Conservation (phyloP, 345 rosid species). For the Laguncularia racemosa region DNA sequence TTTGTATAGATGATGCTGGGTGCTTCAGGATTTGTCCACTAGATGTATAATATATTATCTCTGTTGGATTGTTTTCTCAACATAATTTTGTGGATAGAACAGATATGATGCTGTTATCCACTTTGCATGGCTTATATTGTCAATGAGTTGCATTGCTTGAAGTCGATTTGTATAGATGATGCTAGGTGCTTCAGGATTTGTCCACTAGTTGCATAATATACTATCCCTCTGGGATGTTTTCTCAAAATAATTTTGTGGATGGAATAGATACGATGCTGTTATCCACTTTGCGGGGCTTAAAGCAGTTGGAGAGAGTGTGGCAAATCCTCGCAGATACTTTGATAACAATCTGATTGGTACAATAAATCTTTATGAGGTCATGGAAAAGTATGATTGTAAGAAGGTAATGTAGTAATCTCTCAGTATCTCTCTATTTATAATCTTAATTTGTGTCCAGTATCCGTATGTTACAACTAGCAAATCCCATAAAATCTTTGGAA, state of each 20-base stretch:
- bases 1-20: too few species aligned
- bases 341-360: conserved; percentile 75
- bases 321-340: conserved; percentile 70
- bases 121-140: conserved; percentile 62
- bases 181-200: background rate
- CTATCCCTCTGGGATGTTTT: background rate
- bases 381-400: conserved; percentile 69
- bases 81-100: conserved; percentile 9
- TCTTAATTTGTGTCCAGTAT: background rate
- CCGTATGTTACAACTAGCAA: background rate
- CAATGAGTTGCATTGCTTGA: background rate
- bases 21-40: background rate
- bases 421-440: background rate
- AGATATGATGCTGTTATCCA: conserved; percentile 96
- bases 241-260: conserved; percentile 6
- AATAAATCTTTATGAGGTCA: conserved; percentile 58
- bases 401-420: conserved; percentile 22
- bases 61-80: conserved; percentile 1
- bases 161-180: too few species aligned
- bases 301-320: conserved; percentile 90
- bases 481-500: too few species aligned
- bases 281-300: conserved; percentile 94
- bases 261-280: conserved; percentile 78
- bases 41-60: background rate
- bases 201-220: background rate